These are phyloP conservation scores for Raphanus hybrid DNA, from an alignment of 441 rosid species.

Conservation along the genomic window DNA sequence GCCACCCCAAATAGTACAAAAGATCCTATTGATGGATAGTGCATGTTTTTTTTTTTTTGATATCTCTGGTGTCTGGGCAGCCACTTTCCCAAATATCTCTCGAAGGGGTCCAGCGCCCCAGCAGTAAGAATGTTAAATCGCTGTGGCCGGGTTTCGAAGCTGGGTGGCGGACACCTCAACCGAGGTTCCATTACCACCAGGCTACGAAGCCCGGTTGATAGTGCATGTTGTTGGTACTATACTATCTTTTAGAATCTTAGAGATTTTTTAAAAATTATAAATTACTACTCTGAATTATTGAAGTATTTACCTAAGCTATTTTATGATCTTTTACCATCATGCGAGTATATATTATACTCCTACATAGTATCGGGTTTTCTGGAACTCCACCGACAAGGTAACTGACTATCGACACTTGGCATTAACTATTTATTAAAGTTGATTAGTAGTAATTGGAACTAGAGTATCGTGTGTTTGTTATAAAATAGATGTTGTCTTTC, in stretches of 20 bases:
- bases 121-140: too few species aligned
- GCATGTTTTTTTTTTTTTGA: too few species aligned
- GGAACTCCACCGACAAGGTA: constrained; percentile 31
- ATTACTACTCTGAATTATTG: not conserved
- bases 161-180: too few species aligned
- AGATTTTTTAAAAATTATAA: not conserved
- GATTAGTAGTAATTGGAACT: not conserved
- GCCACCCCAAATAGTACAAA: constrained; percentile 2
- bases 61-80: too few species aligned
- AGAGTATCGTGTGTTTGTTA: not conserved
- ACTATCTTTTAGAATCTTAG: not conserved
- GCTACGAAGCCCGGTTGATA: too few species aligned
- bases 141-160: too few species aligned
- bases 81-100: too few species aligned
- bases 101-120: too few species aligned
- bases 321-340: too few species aligned
- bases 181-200: too few species aligned
- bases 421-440: not conserved
- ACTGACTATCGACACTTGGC: not conserved
- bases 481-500: too few species aligned
- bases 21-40: not conserved
- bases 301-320: not conserved
- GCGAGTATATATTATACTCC: too few species aligned
- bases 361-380: not conserved
- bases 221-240: constrained; percentile 23